These are phyloP conservation scores for Colletotrichum sp. DNA, from an alignment of 2,329 filamentous ascomycete genomes.

Conservation along the genomic window DNA sequence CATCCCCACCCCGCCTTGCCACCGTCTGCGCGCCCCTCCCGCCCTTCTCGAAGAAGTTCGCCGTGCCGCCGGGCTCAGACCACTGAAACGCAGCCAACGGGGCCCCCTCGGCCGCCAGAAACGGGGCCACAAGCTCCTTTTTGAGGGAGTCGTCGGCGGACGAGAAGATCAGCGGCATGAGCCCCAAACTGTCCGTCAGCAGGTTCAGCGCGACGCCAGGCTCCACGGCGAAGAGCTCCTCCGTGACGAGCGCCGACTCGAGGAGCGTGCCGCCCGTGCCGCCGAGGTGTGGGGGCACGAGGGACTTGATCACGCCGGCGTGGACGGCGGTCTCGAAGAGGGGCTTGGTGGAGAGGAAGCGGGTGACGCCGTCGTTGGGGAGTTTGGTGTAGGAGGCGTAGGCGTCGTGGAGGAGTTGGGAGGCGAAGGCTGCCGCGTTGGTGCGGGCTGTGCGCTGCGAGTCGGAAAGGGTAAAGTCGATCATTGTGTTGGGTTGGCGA, in stretches of 20 bases:
- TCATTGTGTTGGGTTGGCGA: neutral
- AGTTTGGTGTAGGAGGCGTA: neutral
- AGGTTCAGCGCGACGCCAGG: conserved; percentile 53
- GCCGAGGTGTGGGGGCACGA: conserved; percentile 49
- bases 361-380: neutral
- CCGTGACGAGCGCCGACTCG: conserved; percentile 54
- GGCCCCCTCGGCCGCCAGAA: conserved; percentile 46
- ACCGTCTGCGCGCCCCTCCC: conserved; percentile 52
- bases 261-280: conserved; percentile 48
- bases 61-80: conserved; percentile 55
- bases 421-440: neutral
- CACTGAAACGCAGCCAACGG: conserved; percentile 56
- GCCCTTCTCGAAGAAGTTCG: conserved; percentile 57
- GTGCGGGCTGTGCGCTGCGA: neutral
- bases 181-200: conserved; percentile 54
- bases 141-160: conserved; percentile 38
- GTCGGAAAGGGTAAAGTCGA: neutral
- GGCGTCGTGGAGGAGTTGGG: neutral
- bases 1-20: conserved; percentile 47
- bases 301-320: conserved; percentile 40
- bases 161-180: conserved; percentile 53
- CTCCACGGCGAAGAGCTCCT: conserved; percentile 59
- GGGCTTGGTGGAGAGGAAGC: neutral
- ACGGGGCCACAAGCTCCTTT: conserved; percentile 51
- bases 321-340: neutral